Conservation (phyloP, 495 filamentous ascomycete genomes). For the Hypomontagnella monticulosa region DNA sequence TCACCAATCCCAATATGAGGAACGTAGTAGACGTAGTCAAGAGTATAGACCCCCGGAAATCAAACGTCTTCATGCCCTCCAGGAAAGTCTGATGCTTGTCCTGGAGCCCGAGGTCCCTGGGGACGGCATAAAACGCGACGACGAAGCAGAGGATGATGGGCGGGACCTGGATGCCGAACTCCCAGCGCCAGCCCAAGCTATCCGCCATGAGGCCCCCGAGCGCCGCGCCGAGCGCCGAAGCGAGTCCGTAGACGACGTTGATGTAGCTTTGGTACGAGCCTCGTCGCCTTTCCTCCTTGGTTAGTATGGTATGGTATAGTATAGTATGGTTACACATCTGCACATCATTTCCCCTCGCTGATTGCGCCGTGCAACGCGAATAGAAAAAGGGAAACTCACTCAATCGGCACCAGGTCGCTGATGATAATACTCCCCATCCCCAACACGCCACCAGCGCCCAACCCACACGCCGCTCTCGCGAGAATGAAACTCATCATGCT, state of each 20-base stretch:
- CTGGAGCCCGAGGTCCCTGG: conserved; percentile 66
- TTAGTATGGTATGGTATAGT: conserved; percentile 1
- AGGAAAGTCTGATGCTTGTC: conserved; percentile 60
- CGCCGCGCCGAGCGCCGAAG: conserved; percentile 71
- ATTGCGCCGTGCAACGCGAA: neutral
- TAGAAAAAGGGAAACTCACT: conserved; percentile 54
- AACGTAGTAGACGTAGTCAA: conserved; percentile 71
- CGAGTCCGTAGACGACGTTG: conserved; percentile 72
- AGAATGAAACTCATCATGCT: conserved; percentile 78
- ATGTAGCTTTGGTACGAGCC: conserved; percentile 80
- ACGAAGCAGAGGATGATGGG: conserved; percentile 68
- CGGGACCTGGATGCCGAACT: conserved; percentile 73
- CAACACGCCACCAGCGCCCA: conserved; percentile 78
- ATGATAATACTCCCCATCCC: conserved; percentile 77
- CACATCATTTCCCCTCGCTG: neutral
- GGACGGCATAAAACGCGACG: conserved; percentile 66
- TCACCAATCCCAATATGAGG: conserved; percentile 74
- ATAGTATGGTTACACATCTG: too few relatives aligned
- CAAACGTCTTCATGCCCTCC: conserved; percentile 72
- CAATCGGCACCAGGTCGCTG: conserved; percentile 78
- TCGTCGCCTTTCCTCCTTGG: conserved; percentile 55
- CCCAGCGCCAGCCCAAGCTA: conserved; percentile 77
- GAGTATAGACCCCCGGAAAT: conserved; percentile 71
- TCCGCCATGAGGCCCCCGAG: conserved; percentile 80
- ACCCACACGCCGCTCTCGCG: conserved; percentile 75